These are phyloP conservation scores for Mucor saturninus DNA, from an alignment of 371 early-diverging fungal genomes.

Conservation along the genomic window DNA sequence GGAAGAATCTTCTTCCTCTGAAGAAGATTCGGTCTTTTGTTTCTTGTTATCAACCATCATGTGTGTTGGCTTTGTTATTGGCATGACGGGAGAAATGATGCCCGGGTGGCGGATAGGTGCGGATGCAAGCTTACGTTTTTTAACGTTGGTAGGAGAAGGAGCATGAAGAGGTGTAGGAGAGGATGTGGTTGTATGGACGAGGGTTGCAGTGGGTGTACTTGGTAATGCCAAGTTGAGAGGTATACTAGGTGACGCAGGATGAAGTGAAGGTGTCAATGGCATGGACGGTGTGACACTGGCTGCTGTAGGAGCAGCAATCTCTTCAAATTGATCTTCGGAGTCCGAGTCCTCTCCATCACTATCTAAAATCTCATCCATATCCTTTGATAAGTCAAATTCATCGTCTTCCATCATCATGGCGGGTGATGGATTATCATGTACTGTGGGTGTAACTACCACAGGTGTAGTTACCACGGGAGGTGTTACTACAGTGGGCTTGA, in stretches of 20 bases:
- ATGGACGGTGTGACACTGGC: conserved; percentile 8
- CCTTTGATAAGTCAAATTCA: conserved; percentile 26
- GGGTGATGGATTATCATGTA: background rate
- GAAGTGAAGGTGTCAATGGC: conserved; percentile 13
- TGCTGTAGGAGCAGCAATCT: conserved; percentile 14
- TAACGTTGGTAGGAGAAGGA: conserved; percentile 2
- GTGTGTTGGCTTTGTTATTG: background rate
- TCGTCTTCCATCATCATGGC: background rate
- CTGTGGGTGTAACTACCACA: background rate
- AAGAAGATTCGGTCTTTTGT: background rate
- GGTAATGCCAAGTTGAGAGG: conserved; percentile 20
- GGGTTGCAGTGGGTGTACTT: conserved; percentile 8
- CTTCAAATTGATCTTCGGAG: conserved; percentile 22
- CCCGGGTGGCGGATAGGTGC: conserved; percentile 33
- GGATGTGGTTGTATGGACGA: background rate
- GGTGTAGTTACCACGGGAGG: too few relatives aligned
- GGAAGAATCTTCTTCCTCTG: conserved; percentile 18
- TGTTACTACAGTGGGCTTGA: background rate
- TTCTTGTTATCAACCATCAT: background rate
- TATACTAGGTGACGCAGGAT: conserved; percentile 21
- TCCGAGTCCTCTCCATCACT: conserved; percentile 21
- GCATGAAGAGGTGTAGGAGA: background rate
- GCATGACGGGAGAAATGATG: conserved; percentile 4
- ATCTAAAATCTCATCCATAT: conserved; percentile 30
- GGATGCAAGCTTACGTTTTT: conserved; percentile 29